Base-by-base conservation (phyloP, 139 green algal species). In the Picochlorum sp. region DNA sequence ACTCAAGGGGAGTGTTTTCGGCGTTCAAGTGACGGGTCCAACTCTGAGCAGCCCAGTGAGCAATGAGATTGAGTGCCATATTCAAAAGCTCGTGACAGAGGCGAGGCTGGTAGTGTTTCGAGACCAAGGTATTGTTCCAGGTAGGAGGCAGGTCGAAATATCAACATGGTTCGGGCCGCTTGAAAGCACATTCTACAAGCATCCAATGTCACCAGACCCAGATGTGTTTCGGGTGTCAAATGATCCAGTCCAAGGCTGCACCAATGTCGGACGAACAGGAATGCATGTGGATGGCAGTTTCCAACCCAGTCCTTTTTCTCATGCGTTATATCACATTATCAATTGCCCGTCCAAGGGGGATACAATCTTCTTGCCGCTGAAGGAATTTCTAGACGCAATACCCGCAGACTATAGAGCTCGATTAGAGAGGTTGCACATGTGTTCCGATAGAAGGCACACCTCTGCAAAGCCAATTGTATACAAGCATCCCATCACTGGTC, bases 201-300 rank as follows among this genome's bases (percentile, higher is more conserved):
- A 83, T 50, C 69, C 69, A 13, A 15, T 23, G 21, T 75, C 60
- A 18, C 75, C 75, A 10, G 70, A 83, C 37, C 70, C 75, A 1
- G 77, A 83, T 21, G 65, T 83, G 2, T 83, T 83, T 62, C 34
- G 75, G 2, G 77, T 83, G 1, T 83, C 75, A 13, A 83, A 83
- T 52, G 65, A 63, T 62, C 28, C 38, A 11, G 6, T 26, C 1
- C 44, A 83, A 56, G 77, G 77, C 13, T 83, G 77, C 62, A 81
- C 70, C 72, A 74, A 74, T 11, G 77, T 83, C 15, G 77, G 77
- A 6, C 65, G 77, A 10, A 83, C 74, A 13, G 77, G 77, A 0
- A 83, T 71, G 75, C 77, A 83, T 56, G 71, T 83, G 1, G 77
- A 83, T 52, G 77, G 77, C 28, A 60, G 21, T 45, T 83, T 83